phyloP scores from a whole-genome alignment of 1,284 basidiomycete species.

The Neonothopanus nambi region DNA sequence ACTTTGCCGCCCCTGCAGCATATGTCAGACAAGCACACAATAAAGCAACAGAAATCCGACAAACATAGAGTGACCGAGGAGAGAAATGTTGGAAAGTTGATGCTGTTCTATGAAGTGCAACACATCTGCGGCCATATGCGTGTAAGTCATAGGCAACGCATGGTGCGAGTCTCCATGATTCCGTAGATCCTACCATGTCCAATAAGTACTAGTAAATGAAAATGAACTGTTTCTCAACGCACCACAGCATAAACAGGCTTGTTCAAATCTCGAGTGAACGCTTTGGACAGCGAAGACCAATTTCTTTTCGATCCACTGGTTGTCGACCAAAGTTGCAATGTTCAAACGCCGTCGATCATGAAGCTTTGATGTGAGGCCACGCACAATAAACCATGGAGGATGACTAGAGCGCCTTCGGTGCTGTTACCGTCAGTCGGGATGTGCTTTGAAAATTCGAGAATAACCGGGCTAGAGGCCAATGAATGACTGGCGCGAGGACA shows the following conservation, averaged over 20 bases:
- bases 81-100: slow-evolving; percentile 57
- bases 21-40: background rate
- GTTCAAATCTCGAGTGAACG: slow-evolving; percentile 56
- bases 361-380: slow-evolving; percentile 24
- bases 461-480: slow-evolving; percentile 27
- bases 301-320: slow-evolving; percentile 79
- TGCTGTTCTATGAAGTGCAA: slow-evolving; percentile 56
- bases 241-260: slow-evolving; percentile 77
- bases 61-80: slow-evolving; percentile 87
- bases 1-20: slow-evolving; percentile 81
- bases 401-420: slow-evolving; percentile 51
- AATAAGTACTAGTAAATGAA: background rate
- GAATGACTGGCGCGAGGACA: no score
- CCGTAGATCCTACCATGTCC: slow-evolving; percentile 63
- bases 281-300: slow-evolving; percentile 72
- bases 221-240: slow-evolving; percentile 23
- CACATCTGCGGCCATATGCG: slow-evolving; percentile 73
- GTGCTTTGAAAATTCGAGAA: slow-evolving; percentile 44
- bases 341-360: background rate
- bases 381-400: slow-evolving; percentile 71
- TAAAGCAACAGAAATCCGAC: slow-evolving; percentile 24
- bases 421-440: slow-evolving; percentile 42
- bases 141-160: slow-evolving; percentile 67
- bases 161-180: slow-evolving; percentile 86
- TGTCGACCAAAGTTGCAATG: background rate